These are phyloP conservation scores for Termitomyces sp. DNA, from an alignment of 768 basidiomycete genomes.

Conservation along the genomic window DNA sequence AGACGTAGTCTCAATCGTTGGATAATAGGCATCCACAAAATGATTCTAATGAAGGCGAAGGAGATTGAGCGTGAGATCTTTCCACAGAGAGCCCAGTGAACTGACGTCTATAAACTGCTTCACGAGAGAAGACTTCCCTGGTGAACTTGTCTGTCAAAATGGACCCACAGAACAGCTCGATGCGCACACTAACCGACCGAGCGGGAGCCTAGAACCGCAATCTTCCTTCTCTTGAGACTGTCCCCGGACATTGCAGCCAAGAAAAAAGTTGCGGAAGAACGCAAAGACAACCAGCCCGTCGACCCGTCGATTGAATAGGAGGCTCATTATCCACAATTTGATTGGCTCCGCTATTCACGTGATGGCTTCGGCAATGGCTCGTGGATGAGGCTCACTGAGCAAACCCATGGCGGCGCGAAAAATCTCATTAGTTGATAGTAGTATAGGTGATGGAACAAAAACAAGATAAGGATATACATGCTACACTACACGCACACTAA, in stretches of 20 bases:
- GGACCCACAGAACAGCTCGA: constrained; percentile 4
- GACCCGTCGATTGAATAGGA: constrained; percentile 12
- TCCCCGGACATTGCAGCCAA: constrained; percentile 24
- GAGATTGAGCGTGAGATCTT: not conserved
- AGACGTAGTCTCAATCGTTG: constrained; percentile 90
- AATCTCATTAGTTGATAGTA: not conserved
- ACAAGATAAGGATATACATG: constrained; percentile 5
- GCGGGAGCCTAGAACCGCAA: constrained; percentile 86
- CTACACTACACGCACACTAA: constrained; percentile 10
- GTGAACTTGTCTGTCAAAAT: constrained; percentile 1
- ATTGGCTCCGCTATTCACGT: constrained; percentile 17
- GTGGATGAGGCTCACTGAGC: not conserved
- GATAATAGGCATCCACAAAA: constrained; percentile 92
- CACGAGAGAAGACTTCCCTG: constrained; percentile 96
- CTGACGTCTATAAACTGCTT: constrained; percentile 83
- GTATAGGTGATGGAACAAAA: not conserved
- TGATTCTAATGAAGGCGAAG: constrained; percentile 45
- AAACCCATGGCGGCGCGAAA: not conserved
- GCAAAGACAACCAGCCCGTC: constrained; percentile 7
- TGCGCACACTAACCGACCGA: constrained; percentile 70
- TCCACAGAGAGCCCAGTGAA: not conserved
- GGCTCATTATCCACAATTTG: constrained; percentile 9
- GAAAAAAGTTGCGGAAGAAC: constrained; percentile 12
- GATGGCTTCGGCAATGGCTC: no score
- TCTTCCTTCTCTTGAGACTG: constrained; percentile 77